Conservation (phyloP, 139 green algal species). For the Nannochloris sp. region DNA sequence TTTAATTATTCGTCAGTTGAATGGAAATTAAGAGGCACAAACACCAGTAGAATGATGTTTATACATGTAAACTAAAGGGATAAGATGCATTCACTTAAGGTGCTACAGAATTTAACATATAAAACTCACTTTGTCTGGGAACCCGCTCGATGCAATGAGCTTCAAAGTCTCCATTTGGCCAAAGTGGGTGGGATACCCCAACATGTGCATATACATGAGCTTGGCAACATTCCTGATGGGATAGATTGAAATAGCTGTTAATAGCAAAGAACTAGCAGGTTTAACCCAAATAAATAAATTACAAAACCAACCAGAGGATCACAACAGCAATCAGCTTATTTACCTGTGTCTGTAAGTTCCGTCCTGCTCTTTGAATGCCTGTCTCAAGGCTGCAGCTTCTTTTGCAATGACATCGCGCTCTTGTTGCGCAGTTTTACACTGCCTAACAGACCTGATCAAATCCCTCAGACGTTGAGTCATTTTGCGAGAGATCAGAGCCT, state of each 20-base stretch:
- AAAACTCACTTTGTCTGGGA: conserved; percentile 77
- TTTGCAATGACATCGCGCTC: conserved; percentile 94
- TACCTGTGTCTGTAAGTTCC: conserved; percentile 36
- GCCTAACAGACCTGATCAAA: conserved; percentile 78
- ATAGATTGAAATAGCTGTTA: neutral
- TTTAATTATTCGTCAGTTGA: neutral
- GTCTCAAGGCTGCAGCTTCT: conserved; percentile 85
- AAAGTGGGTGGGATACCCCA: conserved; percentile 99
- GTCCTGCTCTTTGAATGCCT: conserved; percentile 76
- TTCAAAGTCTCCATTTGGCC: conserved; percentile 99
- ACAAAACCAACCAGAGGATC: neutral
- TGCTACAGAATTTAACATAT: neutral
- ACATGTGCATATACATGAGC: conserved; percentile 99
- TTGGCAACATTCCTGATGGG: conserved; percentile 93
- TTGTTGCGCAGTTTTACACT: conserved; percentile 92
- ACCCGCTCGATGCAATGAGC: conserved; percentile 77
- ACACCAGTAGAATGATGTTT: too few relatives aligned
- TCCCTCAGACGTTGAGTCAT: conserved; percentile 44
- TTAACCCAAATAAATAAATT: neutral
- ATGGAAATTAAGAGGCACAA: too few relatives aligned
- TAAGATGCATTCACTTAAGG: neutral
- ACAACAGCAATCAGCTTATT: neutral
- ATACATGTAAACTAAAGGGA: neutral
- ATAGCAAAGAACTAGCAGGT: neutral
- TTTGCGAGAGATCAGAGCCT: too few relatives aligned